Percentiles rank a stretch among this genome's conserved stretches.
These are phyloP conservation scores for Pascua sp. DNA, from an alignment of 1,284 basidiomycete genomes.

Conservation along the genomic window DNA sequence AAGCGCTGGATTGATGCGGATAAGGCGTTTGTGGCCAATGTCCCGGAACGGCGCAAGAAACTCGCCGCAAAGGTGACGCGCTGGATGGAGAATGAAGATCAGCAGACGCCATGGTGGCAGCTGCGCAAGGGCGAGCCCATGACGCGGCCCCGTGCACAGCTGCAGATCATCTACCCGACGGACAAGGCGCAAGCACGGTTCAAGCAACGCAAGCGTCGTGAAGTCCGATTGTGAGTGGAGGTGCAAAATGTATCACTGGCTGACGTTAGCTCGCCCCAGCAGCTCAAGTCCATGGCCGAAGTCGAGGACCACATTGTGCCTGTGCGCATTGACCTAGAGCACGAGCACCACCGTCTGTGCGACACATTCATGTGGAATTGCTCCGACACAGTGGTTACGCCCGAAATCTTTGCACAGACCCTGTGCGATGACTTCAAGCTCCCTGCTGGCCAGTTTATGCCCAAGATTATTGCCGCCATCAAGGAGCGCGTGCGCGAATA, in stretches of 20 bases:
- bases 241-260: neutral
- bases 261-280: conserved; percentile 30
- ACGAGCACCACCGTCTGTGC: conserved; percentile 80
- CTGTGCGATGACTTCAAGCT: conserved; percentile 89
- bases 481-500: conserved; percentile 76
- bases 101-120: conserved; percentile 43
- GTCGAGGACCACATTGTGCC: conserved; percentile 66
- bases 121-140: conserved; percentile 31
- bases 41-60: conserved; percentile 42
- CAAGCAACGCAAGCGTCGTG: conserved; percentile 55
- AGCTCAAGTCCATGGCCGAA: conserved; percentile 47
- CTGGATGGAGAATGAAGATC: conserved; percentile 54
- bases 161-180: conserved; percentile 65
- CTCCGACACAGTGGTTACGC: conserved; percentile 84
- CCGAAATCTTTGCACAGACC: conserved; percentile 83
- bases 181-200: conserved; percentile 49
- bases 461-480: conserved; percentile 75
- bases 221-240: conserved; percentile 61
- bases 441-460: conserved; percentile 62
- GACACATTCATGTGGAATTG: conserved; percentile 98
- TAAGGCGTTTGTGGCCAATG: conserved; percentile 47
- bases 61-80: conserved; percentile 35
- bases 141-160: conserved; percentile 51
- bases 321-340: conserved; percentile 90
- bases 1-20: conserved; percentile 58